Conservation (phyloP, 495 filamentous ascomycete species). For the Astrothelium subdiscretum region DNA sequence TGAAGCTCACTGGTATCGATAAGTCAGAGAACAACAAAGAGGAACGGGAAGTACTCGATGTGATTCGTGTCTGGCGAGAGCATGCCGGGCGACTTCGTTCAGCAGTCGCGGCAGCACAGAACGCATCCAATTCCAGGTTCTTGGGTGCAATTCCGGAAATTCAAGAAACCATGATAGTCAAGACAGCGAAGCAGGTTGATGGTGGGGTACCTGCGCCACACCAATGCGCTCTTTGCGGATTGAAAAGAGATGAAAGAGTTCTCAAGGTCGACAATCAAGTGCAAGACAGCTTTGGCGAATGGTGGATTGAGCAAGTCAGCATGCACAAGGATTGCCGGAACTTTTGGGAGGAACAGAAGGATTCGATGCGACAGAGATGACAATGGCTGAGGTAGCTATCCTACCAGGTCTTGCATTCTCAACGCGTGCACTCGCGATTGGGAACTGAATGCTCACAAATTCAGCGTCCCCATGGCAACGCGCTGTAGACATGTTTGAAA, state of each 20-base stretch:
- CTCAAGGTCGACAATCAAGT: slow-evolving; percentile 61
- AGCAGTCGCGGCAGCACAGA: slow-evolving; percentile 43
- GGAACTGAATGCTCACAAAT: not conserved
- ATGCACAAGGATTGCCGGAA: slow-evolving; percentile 54
- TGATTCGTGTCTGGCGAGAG: slow-evolving; percentile 58
- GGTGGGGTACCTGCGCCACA: slow-evolving; percentile 58
- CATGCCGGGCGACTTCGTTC: slow-evolving; percentile 51
- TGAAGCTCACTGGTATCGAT: slow-evolving; percentile 81
- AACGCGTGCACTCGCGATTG: too few relatives aligned
- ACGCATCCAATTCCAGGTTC: not conserved
- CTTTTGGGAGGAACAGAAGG: slow-evolving; percentile 73
- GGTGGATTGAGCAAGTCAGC: slow-evolving; percentile 84
- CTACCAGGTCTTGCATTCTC: too few relatives aligned
- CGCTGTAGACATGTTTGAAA: not conserved
- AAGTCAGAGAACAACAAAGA: slow-evolving; percentile 70
- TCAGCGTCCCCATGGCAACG: not conserved
- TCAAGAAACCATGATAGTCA: slow-evolving; percentile 47
- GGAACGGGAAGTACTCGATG: slow-evolving; percentile 75
- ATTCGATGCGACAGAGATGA: slow-evolving; percentile 5
- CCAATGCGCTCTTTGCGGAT: slow-evolving; percentile 77
- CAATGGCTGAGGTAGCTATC: not conserved
- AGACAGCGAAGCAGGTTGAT: slow-evolving; percentile 41
- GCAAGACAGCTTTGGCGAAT: slow-evolving; percentile 85
- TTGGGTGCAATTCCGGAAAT: slow-evolving; percentile 52
- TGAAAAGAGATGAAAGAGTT: slow-evolving; percentile 77